Percentiles rank a stretch among this genome's conserved stretches.
phyloP scores from a whole-genome alignment of 257 asterid species.

The Petunia secreta region DNA sequence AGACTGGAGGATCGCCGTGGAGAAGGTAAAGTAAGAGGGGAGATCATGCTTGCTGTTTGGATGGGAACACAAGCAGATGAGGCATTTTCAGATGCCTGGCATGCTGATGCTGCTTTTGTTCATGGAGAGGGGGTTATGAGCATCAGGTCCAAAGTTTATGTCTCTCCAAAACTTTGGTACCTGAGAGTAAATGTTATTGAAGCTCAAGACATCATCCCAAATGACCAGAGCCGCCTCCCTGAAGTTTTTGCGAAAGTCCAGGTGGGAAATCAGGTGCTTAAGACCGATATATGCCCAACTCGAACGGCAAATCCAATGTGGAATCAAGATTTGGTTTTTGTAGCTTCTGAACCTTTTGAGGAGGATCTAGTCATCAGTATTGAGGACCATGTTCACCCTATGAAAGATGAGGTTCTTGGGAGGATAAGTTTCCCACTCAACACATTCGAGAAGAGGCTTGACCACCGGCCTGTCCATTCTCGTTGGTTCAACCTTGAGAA shows the following conservation, averaged over 20 bases:
- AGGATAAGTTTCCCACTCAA: slow-evolving; percentile 51
- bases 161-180: slow-evolving; percentile 84
- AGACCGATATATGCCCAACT: slow-evolving; percentile 49
- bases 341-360: slow-evolving; percentile 80
- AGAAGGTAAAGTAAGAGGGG: slow-evolving; percentile 58
- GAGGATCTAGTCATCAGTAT: slow-evolving; percentile 65
- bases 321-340: slow-evolving; percentile 76
- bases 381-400: slow-evolving; percentile 63
- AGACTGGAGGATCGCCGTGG: slow-evolving; percentile 61
- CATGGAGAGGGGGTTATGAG: slow-evolving; percentile 67
- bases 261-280: slow-evolving; percentile 65
- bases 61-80: slow-evolving; percentile 84
- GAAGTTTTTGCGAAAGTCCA: slow-evolving; percentile 59
- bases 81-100: slow-evolving; percentile 85
- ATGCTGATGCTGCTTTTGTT: slow-evolving; percentile 68
- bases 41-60: slow-evolving; percentile 75
- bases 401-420: slow-evolving; percentile 66
- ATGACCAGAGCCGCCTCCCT: slow-evolving; percentile 52
- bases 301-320: slow-evolving; percentile 68
- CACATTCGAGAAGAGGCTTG: slow-evolving; percentile 67
- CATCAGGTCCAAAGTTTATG: slow-evolving; percentile 70
- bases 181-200: slow-evolving; percentile 73
- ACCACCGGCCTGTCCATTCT: slow-evolving; percentile 70
- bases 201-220: slow-evolving; percentile 69
- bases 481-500: slow-evolving; percentile 76